Conservation (phyloP, 257 asterid genomes). For the Gynochthodes officinalis region DNA sequence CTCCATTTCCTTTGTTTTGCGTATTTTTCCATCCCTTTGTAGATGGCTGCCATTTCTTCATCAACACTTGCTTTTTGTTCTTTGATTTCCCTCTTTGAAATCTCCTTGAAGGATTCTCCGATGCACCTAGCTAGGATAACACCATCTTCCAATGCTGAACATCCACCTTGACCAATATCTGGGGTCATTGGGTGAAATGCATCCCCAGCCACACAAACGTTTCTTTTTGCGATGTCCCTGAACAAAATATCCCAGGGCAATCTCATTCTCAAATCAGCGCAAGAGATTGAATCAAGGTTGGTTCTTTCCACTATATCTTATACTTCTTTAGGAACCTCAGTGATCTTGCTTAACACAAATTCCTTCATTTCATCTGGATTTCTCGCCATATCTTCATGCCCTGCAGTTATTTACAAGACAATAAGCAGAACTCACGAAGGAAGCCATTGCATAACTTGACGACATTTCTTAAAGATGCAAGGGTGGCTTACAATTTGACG, state of each 20-base stretch:
- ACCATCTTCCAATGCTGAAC: background rate
- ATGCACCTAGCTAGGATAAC: constrained; percentile 4
- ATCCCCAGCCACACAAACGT: constrained; percentile 1
- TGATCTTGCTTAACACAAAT: constrained; percentile 9
- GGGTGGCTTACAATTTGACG: constrained; percentile 44
- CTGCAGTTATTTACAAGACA: background rate
- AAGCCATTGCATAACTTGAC: background rate
- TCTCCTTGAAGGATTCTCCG: background rate
- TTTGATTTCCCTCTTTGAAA: background rate
- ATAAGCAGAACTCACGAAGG: background rate
- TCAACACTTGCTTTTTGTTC: background rate
- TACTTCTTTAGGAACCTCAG: background rate
- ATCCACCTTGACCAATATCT: constrained; percentile 8
- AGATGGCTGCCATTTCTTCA: background rate
- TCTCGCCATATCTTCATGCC: background rate
- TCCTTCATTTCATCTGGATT: constrained; percentile 2
- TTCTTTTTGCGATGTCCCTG: background rate
- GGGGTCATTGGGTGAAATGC: constrained; percentile 6
- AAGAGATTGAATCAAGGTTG: background rate
- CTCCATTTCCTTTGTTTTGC: constrained; percentile 5
- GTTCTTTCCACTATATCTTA: constrained; percentile 5
- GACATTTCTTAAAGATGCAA: background rate
- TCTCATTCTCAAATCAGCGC: constrained; percentile 1
- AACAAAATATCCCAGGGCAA: background rate
- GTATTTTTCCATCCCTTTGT: constrained; percentile 1